These are phyloP conservation scores for Colletotrichum sp. DNA, from an alignment of 2,329 filamentous ascomycete genomes.

Conservation along the genomic window DNA sequence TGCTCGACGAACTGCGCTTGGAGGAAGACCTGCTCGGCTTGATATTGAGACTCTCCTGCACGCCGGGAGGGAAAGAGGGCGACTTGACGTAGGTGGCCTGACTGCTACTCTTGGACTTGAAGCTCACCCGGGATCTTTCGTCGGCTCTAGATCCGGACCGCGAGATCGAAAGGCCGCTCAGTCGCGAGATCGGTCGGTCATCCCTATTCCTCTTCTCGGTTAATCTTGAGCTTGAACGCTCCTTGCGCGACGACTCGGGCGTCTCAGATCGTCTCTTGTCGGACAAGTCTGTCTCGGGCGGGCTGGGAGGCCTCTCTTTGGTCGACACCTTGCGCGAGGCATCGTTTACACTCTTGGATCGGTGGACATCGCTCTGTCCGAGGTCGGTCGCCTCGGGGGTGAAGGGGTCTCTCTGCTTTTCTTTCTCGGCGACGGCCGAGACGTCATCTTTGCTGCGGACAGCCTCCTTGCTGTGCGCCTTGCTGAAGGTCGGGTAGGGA, in stretches of 20 bases:
- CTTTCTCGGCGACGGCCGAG: conserved; percentile 26
- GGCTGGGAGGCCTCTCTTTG: conserved; percentile 63
- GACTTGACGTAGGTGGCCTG: conserved; percentile 59
- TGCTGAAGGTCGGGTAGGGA: conserved; percentile 85
- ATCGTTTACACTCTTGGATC: conserved; percentile 54
- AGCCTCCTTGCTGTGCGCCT: conserved; percentile 88
- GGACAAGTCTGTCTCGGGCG: conserved; percentile 67
- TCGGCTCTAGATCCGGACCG: conserved; percentile 52
- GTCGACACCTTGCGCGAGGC: conserved; percentile 38
- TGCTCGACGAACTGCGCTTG: conserved; percentile 34
- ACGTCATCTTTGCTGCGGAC: conserved; percentile 68
- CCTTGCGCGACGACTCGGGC: conserved; percentile 27
- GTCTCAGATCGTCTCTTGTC: conserved; percentile 40
- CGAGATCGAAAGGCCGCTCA: conserved; percentile 47
- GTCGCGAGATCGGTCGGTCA: conserved; percentile 48
- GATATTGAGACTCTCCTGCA: conserved; percentile 27
- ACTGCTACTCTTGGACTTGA: conserved; percentile 62
- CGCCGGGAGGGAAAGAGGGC: conserved; percentile 28
- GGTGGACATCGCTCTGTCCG: conserved; percentile 53
- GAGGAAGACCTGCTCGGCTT: conserved; percentile 24
- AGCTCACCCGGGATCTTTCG: conserved; percentile 57
- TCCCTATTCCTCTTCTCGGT: conserved; percentile 35
- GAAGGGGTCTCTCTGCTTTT: conserved; percentile 45
- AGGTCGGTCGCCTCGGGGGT: conserved; percentile 79
- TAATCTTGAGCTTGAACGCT: conserved; percentile 48